Evolutionary conservation across 176 grass and related monocot species (phyloP), one percentile per base, ranked within the genome.

Genomic region (Oryza meyeriana): DNA sequence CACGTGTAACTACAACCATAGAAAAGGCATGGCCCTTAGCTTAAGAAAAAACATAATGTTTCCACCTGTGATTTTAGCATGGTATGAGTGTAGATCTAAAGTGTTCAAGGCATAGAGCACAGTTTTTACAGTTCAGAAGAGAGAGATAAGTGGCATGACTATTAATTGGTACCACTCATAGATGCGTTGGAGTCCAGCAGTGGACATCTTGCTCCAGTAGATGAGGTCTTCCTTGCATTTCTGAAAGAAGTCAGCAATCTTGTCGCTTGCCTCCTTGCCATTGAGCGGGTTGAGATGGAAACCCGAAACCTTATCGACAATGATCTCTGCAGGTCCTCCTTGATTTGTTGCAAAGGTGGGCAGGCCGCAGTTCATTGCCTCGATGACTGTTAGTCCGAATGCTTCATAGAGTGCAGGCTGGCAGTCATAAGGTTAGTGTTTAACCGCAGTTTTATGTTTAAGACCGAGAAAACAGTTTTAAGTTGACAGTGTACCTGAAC

Each of bases 371-470:
- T 99, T 99, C 96, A 99, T 95, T 6, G 96, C 93, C 85, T 99
- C 96, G 18, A 95, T 95, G 28, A 99, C 93, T 9, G 93, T 99
- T 45, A 99, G 72, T 25, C 96, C 96, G 34, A 99, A 99, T 70
- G 96, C 96, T 85, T 99, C 96, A 20, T 99, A 99, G 22, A 95
- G 71, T 61, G 96, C 96, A 85, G 96, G 96, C 96, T 99, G 87
- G n/a, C 18, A 55, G 50, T 22, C 20, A 55, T 55, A 55, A 55
- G 50, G 50, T 55, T 55, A 55, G 50, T n/a, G 50, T 55, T 52
- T 20, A n/a, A n/a, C n/a, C n/a, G n/a, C 50, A n/a, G 50, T 55
- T n/a, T 55, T 55, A n/a, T 55, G 50, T 55, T 55, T 55, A 8
- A 55, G 6, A 16, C 6, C 50, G 9, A 1, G 50, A 55, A 55